Base-by-base conservation (phyloP, 371 early-diverging fungal genomes). In the Rhizopus delemar region DNA sequence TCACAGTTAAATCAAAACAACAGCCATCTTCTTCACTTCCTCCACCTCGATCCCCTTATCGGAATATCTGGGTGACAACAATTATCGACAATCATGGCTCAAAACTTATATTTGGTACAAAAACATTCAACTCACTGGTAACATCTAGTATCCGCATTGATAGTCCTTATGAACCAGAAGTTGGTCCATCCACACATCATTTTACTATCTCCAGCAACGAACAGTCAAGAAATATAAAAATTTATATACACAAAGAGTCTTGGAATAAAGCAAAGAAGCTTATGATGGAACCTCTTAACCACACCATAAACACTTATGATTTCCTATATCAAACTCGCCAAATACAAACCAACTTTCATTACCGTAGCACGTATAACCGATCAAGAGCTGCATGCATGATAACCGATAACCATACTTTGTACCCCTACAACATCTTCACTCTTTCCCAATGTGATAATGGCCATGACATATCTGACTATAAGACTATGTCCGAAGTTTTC, bases 241-340 rank as follows among this genome's bases (percentile, higher is more conserved):
- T 49, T 49, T 49, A 49, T 49, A 49, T 49, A 16, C 12, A 49
- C 31, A 49, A 49, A 49, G 31, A 49, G 49, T 29, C 49, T 16
- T 49, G 31, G 22, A 5, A 49, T 29, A 49, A 49, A 49, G 49
- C 49, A 8, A 49, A 29, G 31, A 49, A 49, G 31, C 49, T 49
- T 49, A 29, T 31, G 22, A 49, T 49, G 49, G 31, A 29, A 29
- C 31, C 31, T 49, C 29, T 29, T 29, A 49, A 49, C 49, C 49
- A 31, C 49, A 49, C 6, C 4, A 29, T 49, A 16, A 49, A 49
- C 31, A 31, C 22, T 29, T 49, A 49, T 49, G 49, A 49, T 49
- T 29, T 29, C 31, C 32, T 49, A 16, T 49, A 29, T 49, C 49
- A 49, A 49, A 29, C 31, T 29, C 49, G 49, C 31, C 31, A 49